Percentiles rank a stretch among this genome's conserved stretches.
These are phyloP conservation scores for Hippophae rhamnoides DNA, from an alignment of 306 rosid species.

Conservation along the genomic window DNA sequence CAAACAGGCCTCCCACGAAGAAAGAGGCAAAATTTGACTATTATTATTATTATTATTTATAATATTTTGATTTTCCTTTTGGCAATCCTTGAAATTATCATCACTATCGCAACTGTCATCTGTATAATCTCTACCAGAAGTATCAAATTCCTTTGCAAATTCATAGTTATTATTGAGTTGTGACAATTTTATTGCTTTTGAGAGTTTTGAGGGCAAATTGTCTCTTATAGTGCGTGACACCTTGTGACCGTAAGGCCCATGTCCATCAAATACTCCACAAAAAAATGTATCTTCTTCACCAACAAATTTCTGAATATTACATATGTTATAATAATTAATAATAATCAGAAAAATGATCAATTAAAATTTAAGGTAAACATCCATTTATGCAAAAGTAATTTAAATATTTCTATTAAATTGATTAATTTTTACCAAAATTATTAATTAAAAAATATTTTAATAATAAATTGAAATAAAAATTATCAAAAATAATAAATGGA, in stretches of 20 bases:
- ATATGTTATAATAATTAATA: not conserved
- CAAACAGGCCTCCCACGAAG: constrained; percentile 66
- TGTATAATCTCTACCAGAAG: constrained; percentile 10
- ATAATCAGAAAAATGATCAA: no score
- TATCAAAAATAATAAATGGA: no score
- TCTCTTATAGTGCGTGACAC: constrained; percentile 57
- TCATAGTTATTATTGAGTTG: constrained; percentile 23
- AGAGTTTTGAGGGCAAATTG: constrained; percentile 57
- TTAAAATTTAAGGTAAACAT: no score
- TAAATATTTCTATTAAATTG: no score
- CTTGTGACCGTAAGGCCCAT: constrained; percentile 81
- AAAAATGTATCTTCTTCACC: constrained; percentile 53
- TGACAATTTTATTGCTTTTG: constrained; percentile 45
- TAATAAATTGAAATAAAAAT: no score
- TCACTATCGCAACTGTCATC: not conserved
- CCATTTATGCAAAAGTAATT: no score
- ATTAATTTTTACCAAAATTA: no score
- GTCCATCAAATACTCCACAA: constrained; percentile 97
- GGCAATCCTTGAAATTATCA: not conserved
- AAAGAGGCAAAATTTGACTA: constrained; percentile 25
- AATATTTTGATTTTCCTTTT: not conserved
- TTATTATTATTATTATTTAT: not conserved
- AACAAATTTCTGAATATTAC: constrained; percentile 37
- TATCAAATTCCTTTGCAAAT: not conserved
- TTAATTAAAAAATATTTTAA: no score